Evolutionary conservation across 352 stramenopile genomes (phyloP).

Genomic region (Phytopythium aichiense): DNA sequence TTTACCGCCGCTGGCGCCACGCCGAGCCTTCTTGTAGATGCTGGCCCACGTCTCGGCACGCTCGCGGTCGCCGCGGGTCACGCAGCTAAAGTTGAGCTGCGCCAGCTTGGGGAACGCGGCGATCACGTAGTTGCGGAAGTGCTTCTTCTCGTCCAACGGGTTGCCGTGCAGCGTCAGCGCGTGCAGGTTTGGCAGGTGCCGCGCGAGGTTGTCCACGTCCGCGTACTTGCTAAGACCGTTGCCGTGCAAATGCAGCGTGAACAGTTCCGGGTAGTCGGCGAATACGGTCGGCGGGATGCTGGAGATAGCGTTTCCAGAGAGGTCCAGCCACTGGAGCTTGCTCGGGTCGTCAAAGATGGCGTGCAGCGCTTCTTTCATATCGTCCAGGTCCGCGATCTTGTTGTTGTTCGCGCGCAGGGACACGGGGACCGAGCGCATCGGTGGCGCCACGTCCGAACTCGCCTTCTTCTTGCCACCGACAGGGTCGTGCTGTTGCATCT

Average conservation of each 20-base stretch:
- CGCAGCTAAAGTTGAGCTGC: conserved; percentile 73
- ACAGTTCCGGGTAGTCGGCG: conserved; percentile 42
- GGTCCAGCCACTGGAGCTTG: conserved; percentile 59
- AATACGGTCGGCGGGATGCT: conserved; percentile 35
- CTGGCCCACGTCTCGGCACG: conserved; percentile 61
- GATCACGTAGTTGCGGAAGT: conserved; percentile 84
- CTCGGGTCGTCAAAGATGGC: conserved; percentile 44
- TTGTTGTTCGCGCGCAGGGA: conserved; percentile 70
- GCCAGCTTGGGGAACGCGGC: conserved; percentile 54
- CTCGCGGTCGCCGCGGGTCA: conserved; percentile 64
- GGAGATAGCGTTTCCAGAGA: conserved; percentile 47
- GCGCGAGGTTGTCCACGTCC: conserved; percentile 51
- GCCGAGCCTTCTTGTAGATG: conserved; percentile 57
- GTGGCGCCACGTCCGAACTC: conserved; percentile 6
- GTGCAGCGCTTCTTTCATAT: conserved; percentile 46
- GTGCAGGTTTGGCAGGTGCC: conserved; percentile 46
- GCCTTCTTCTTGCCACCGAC: conserved; percentile 52
- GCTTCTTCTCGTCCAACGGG: conserved; percentile 82
- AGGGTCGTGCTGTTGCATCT: conserved; percentile 58
- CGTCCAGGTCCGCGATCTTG: conserved; percentile 40
- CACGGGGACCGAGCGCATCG: conserved; percentile 16
- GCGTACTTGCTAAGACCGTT: conserved; percentile 62
- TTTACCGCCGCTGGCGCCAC: background rate
- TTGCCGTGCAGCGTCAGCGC: conserved; percentile 79
- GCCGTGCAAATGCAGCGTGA: conserved; percentile 71